These are phyloP conservation scores for Alternaria dauci DNA, from an alignment of 2,329 filamentous ascomycete genomes.

Conservation along the genomic window DNA sequence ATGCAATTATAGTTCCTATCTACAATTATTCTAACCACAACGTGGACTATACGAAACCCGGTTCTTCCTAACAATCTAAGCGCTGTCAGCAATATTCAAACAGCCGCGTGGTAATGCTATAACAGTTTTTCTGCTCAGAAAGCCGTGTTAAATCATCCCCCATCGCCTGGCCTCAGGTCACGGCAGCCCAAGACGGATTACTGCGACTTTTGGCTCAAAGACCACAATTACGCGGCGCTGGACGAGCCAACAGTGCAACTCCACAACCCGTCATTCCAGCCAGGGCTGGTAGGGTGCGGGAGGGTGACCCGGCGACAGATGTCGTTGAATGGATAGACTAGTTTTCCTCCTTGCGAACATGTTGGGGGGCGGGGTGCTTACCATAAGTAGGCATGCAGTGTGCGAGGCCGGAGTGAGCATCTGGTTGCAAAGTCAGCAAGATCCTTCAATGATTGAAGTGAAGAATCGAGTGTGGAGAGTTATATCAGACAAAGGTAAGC, in stretches of 20 bases:
- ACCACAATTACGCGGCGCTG: constrained; percentile 64
- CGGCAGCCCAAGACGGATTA: constrained; percentile 55
- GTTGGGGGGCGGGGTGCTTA: constrained; percentile 32
- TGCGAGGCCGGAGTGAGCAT: not conserved
- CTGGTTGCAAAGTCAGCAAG: constrained; percentile 28
- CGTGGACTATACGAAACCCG: not conserved
- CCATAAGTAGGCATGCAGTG: constrained; percentile 4
- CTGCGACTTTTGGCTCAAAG: constrained; percentile 55
- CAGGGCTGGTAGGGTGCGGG: constrained; percentile 69
- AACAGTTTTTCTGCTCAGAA: constrained; percentile 60
- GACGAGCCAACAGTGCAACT: constrained; percentile 62
- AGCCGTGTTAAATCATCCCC: constrained; percentile 75
- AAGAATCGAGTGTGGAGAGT: constrained; percentile 9
- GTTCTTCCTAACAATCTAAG: not conserved
- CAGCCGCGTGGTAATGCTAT: constrained; percentile 11
- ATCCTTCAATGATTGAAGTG: constrained; percentile 5
- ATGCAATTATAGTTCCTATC: not conserved
- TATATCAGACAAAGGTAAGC: constrained; percentile 64
- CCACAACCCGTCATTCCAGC: constrained; percentile 76
- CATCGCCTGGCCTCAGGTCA: constrained; percentile 63
- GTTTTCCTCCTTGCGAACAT: constrained; percentile 63
- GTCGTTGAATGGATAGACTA: constrained; percentile 72
- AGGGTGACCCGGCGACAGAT: constrained; percentile 74
- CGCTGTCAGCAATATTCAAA: constrained; percentile 22
- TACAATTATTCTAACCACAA: not conserved